Percentiles rank a stretch among this genome's conserved stretches.
Evolutionary conservation across 108 stramenopile genomes (phyloP).

Genomic region (Skeletonema grethae): DNA sequence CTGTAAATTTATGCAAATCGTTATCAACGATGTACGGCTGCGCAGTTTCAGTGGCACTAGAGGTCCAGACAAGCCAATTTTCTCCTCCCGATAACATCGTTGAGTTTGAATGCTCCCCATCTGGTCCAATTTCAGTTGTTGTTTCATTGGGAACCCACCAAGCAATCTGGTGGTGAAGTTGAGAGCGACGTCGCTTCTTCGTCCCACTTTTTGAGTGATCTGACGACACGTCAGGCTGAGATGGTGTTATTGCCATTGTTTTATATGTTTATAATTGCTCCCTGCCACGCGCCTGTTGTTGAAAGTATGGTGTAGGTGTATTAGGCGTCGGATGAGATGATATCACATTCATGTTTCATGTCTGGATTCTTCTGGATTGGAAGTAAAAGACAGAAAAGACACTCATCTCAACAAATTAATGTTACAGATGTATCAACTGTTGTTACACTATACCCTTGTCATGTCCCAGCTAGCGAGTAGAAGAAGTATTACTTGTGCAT

Average conservation of each 20-base stretch:
- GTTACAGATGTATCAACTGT: too few relatives aligned
- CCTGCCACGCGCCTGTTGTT: too few relatives aligned
- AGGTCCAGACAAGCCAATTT: slow-evolving; percentile 10
- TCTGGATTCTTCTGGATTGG: too few relatives aligned
- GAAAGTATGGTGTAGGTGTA: too few relatives aligned
- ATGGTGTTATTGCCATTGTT: background rate
- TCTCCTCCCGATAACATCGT: slow-evolving; percentile 20
- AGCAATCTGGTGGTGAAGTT: background rate
- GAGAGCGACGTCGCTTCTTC: background rate
- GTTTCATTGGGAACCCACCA: background rate
- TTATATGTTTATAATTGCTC: too few relatives aligned
- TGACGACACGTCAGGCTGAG: background rate
- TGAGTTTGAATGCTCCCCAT: background rate
- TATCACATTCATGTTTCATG: too few relatives aligned
- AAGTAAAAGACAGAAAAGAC: too few relatives aligned
- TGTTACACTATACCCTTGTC: too few relatives aligned
- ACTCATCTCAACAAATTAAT: too few relatives aligned
- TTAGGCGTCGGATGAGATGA: too few relatives aligned
- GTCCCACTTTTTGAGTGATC: background rate
- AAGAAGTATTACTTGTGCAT: too few relatives aligned
- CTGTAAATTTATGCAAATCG: slow-evolving; percentile 3
- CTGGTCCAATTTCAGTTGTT: background rate
- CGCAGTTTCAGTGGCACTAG: background rate
- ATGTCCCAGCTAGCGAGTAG: too few relatives aligned
- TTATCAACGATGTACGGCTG: slow-evolving; percentile 2